These are phyloP conservation scores for Penicillium goetzii DNA, from an alignment of 495 filamentous ascomycete genomes.

Conservation along the genomic window DNA sequence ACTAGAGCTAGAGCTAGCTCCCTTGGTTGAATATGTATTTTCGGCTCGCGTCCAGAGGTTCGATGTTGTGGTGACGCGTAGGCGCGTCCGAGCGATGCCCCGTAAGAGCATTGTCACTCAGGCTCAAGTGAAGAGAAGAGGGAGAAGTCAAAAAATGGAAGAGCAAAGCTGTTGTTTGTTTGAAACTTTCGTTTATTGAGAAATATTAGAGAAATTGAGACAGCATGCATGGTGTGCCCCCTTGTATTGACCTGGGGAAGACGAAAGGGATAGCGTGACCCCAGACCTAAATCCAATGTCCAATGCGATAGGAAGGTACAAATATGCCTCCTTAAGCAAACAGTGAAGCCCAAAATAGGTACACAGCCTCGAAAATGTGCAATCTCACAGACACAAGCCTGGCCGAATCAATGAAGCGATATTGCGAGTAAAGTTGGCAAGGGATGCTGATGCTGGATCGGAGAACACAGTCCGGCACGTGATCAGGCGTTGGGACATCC, in stretches of 20 bases:
- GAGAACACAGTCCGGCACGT: not conserved
- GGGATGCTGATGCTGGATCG: no score
- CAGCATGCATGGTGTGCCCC: not conserved
- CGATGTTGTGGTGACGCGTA: constrained; percentile 18
- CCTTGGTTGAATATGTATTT: constrained; percentile 24
- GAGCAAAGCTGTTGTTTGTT: no score
- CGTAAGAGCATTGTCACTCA: constrained; percentile 1
- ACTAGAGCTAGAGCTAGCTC: not conserved
- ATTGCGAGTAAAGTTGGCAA: not conserved
- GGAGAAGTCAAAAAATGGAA: not conserved
- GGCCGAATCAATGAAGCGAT: not conserved
- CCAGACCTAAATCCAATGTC: no score
- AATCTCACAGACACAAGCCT: not conserved
- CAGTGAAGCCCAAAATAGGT: not conserved
- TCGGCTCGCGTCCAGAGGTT: constrained; percentile 14
- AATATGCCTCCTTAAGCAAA: not conserved
- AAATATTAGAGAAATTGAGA: not conserved
- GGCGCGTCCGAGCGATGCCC: constrained; percentile 17
- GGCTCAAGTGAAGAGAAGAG: not conserved
- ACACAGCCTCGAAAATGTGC: not conserved
- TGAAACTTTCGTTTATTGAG: not conserved
- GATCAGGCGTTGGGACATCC: no score
- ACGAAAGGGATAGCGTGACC: not conserved
- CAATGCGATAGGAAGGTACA: not conserved
- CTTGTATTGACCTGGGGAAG: not conserved